Base-by-base conservation (phyloP, 768 basidiomycete species). In the Boletus edulis region DNA sequence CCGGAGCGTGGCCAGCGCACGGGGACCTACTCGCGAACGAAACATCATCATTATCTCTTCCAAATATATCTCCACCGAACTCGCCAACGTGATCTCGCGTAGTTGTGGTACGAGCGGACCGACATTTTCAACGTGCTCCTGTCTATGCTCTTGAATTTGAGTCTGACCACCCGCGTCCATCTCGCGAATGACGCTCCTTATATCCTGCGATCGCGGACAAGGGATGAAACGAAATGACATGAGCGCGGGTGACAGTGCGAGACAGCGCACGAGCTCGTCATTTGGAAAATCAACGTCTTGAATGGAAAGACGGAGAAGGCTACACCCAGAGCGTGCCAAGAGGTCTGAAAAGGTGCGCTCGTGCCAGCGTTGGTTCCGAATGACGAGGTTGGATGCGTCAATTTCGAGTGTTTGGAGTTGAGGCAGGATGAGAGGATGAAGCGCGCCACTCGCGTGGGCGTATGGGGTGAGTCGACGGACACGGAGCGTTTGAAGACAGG, bases 221-320 rank as follows among this genome's bases (percentile, higher is more conserved):
- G 60, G 62, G 24, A 64, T 55, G 42, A 63, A 59, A 39, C 46
- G 38, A 20, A 62, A 38, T 32, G 54, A 51, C 6, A 18, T 38
- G 42, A 63, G 59, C 20, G 46, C 37, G 44, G 14, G 56, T 24
- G 63, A 51, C 31, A 46, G 43, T 22, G 48, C 42, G n/a, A 67
- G 61, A 41, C 66, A 61, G 4, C 55, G 61, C 34, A 66, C 9
- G 11, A 68, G 31, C 20, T 60, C 64, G 14, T 62, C 46, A 27
- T 57, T 56, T 11, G 62, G 50, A 48, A 66, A 59, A 27, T 56
- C n/a, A 12, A 64, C 47, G 9, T 58, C 53, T 20, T 45, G 43
- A 24, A 65, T 62, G 20, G 20, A 57, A 10, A 60, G 57, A 3
- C 17, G 46, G 38, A 38, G 51, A n/a, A 66, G 62, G 2, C 37